Base-by-base conservation (phyloP, 441 rosid genomes). In the Adansonia gregorii region DNA sequence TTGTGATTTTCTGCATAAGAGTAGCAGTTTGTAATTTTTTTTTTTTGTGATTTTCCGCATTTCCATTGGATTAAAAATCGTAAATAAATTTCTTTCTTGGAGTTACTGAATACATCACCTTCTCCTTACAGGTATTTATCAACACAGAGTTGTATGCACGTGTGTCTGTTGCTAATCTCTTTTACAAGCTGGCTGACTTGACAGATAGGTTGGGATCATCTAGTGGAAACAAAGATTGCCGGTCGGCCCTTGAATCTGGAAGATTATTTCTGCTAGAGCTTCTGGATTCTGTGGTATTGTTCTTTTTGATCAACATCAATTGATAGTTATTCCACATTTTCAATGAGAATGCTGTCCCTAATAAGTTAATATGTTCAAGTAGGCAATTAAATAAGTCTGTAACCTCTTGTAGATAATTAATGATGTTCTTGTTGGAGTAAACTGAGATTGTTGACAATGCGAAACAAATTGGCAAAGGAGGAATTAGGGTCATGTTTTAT, bases 111-210 rank as follows among this genome's bases (percentile, higher is more conserved):
- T 58, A 8, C 56, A 19, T 39, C 76, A 77, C 15, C 63, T 79
- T 83, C 55, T 85, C 43, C 67, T 74, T 35, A 69, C 86, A 96
- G 98, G 90, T 87, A 72, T 94, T 90, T 86, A 89, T 92, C 85
- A 96, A 94, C 86, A 94, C 97, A 49, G 99, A 96, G 86, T 83
- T 96, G 78, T 96, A 89, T 87, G 97, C 95, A 58, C 98, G 99
- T 51, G 97, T 93, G 22, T 94, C 95, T 70, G 94, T 96, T 31
- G 92, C 98, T 78, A 93, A 83, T 76, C 85, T 96, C 58, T 92
- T 96, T 79, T 78, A 85, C 86, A 91, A 89, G 88, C 88, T 95
- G 24, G 90, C 97, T 82, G 80, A 86, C 87, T 83, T 88, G 88
- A 91, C 85, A 12, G 74, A 78, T 77, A 72, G 76, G 83, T 83